These are phyloP conservation scores for Pestalotiopsis sp. DNA, from an alignment of 2,329 filamentous ascomycete genomes.

Conservation along the genomic window DNA sequence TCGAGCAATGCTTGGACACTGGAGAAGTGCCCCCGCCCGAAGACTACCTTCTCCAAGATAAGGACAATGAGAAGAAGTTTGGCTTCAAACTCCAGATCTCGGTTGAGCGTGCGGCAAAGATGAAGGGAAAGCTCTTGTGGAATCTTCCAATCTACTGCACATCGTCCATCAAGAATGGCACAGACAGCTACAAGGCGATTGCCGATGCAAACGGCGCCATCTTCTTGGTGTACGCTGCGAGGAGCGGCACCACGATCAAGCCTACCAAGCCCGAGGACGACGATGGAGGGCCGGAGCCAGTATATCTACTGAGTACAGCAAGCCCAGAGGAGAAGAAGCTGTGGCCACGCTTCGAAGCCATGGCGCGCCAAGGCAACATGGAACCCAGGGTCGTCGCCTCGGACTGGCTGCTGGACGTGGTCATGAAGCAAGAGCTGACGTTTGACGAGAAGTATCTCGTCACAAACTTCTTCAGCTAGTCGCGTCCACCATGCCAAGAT, in stretches of 20 bases:
- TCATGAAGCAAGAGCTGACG: conserved; percentile 83
- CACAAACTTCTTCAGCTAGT: conserved; percentile 41
- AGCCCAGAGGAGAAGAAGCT: conserved; percentile 69
- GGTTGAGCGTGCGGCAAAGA: conserved; percentile 70
- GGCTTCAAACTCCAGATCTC: conserved; percentile 71
- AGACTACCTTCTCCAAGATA: conserved; percentile 71
- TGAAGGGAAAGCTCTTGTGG: conserved; percentile 75
- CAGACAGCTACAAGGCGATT: conserved; percentile 83
- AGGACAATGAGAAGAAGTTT: conserved; percentile 71
- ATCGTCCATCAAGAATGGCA: conserved; percentile 75
- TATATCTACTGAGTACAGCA: conserved; percentile 80
- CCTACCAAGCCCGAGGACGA: conserved; percentile 65
- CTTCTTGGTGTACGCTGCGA: conserved; percentile 76
- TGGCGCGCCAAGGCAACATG: conserved; percentile 79
- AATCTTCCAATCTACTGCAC: conserved; percentile 85
- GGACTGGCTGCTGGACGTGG: conserved; percentile 89
- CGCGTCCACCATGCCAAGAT: neutral
- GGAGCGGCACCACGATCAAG: conserved; percentile 68
- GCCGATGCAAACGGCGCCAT: conserved; percentile 86
- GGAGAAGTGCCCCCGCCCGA: conserved; percentile 66
- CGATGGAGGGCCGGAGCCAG: conserved; percentile 66
- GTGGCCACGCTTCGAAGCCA: conserved; percentile 79
- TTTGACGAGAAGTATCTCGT: conserved; percentile 66
- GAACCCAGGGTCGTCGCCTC: conserved; percentile 77
- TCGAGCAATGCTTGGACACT: conserved; percentile 75